phyloP scores from a whole-genome alignment of 1,139 yeast species.

The Zygosaccharomyces pseudobailii region DNA sequence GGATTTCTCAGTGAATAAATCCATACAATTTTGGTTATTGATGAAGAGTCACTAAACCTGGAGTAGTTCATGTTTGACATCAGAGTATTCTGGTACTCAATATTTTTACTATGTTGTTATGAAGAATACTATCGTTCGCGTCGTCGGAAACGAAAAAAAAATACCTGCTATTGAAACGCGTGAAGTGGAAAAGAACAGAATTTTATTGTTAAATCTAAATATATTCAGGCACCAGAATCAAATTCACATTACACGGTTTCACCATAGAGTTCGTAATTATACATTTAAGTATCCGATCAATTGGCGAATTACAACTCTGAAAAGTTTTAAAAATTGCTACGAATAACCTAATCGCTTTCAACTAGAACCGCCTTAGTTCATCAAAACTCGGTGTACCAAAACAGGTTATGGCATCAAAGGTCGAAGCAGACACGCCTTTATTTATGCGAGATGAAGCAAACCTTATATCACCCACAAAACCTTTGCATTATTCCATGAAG shows the following conservation, averaged over 20 bases:
- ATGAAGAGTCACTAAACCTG: no score
- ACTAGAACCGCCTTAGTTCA: background rate
- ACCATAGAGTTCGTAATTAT: background rate
- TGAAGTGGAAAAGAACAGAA: background rate
- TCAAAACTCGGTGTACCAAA: background rate
- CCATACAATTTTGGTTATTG: no score
- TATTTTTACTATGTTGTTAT: no score
- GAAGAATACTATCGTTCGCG: background rate
- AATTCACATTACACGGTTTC: no score
- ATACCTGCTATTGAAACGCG: background rate
- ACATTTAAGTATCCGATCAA: background rate
- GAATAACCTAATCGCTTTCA: background rate
- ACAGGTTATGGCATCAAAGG: conserved; percentile 8
- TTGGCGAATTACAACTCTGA: background rate
- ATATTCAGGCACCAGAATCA: background rate
- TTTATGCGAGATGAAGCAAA: conserved; percentile 8
- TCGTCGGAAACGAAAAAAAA: conserved; percentile 2
- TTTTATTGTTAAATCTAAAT: background rate
- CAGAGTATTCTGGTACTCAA: no score
- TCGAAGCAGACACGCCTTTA: conserved; percentile 9
- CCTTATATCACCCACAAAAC: conserved; percentile 10
- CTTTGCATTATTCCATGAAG: conserved; percentile 2
- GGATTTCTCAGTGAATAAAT: no score
- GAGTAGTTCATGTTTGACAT: background rate
- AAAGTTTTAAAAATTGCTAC: background rate